Evolutionary conservation across 805 yeast genomes (phyloP), one percentile per base, ranked within the genome.

Genomic region (Yamadazyma sp.): DNA sequence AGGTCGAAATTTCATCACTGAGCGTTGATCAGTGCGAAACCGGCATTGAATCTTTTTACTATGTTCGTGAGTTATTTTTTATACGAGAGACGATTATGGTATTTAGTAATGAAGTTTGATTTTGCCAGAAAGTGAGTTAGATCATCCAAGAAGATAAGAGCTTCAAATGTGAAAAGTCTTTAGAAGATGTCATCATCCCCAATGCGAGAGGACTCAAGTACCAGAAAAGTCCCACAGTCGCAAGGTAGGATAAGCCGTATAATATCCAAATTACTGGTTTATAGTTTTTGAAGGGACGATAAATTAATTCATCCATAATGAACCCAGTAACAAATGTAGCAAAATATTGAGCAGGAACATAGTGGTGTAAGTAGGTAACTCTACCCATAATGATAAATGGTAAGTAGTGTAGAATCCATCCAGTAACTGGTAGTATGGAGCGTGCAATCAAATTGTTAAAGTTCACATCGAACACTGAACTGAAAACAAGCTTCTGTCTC

Each of bases 261-360:
- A 77, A 48, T 7, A 44, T 8, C 16, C 22, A 30, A 6, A 46
- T 37, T 6, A 56, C 40, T 21, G 39, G 34, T 8, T 26, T 42
- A 25, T 50, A 47, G 19, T 44, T 42, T 16, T 49, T 52, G 19
- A 39, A 34, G 7, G 42, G 42, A 11, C 38, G 44, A 23, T 51
- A 43, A 5, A 59, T 45, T 13, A 53, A 39, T 38, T 38, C 53
- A 53, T 82, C 86, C 35, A 82, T 63, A 38, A 77, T 58, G 59
- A 77, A 84, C 22, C 78, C 82, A 45, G 75, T 67, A 17, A 86
- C 80, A 45, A 90, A 70, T 58, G 88, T 82, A 31, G 97, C 97
- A 50, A 68, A 68, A 42, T 63, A 68, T 27, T 60, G 55, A 4
- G 73, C 73, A 1, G 73, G 73, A 13, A 62, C 69, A 38, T 68